These are phyloP conservation scores for Trichoderma orchidacearum DNA, from an alignment of 495 filamentous ascomycete species.

Conservation along the genomic window DNA sequence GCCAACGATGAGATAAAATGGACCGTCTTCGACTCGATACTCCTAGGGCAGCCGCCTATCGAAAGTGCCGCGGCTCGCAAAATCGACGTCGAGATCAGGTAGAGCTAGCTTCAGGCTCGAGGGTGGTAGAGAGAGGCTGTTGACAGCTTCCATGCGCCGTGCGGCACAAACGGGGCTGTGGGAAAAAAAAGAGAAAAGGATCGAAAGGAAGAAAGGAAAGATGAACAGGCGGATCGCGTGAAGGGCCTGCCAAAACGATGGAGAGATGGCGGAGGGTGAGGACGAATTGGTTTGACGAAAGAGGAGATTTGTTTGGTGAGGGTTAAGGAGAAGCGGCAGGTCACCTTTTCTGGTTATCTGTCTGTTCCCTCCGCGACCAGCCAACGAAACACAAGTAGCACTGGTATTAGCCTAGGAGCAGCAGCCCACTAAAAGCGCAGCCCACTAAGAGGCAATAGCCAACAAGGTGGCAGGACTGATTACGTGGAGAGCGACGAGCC, in stretches of 20 bases:
- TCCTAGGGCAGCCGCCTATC: not conserved
- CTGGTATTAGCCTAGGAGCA: not conserved
- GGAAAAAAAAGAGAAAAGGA: not conserved
- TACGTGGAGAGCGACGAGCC: not conserved
- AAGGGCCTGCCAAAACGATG: not conserved
- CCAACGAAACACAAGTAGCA: not conserved
- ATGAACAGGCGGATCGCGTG: not conserved
- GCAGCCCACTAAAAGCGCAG: not conserved
- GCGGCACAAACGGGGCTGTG: not conserved
- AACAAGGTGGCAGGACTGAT: not conserved
- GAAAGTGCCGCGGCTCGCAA: not conserved
- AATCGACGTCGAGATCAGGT: not conserved
- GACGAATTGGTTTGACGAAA: not conserved
- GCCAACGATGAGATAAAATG: constrained; percentile 1
- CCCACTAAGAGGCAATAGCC: not conserved
- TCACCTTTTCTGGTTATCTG: not conserved
- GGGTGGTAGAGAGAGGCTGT: not conserved
- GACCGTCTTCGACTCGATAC: constrained; percentile 1
- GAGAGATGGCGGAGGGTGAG: too few relatives aligned
- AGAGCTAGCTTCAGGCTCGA: not conserved
- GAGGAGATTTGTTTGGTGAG: not conserved
- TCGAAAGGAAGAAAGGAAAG: not conserved
- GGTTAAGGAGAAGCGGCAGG: not conserved
- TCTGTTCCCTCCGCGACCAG: not conserved
- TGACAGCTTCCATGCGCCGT: constrained; percentile 4